Conservation (phyloP, 495 filamentous ascomycete genomes). For the Hyaloscypha finlandica region DNA sequence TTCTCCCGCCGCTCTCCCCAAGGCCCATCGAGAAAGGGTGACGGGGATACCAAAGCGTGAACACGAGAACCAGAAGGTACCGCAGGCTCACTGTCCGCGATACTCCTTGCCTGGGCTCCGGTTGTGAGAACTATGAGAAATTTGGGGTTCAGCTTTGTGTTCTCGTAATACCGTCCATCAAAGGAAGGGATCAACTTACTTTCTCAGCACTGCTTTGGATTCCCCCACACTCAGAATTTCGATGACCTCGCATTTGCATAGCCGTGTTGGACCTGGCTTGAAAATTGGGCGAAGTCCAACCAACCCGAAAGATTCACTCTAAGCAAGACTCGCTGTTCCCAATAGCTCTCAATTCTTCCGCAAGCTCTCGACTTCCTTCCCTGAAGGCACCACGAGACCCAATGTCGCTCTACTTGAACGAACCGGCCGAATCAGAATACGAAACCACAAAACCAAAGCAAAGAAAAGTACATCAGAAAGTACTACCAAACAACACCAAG, state of each 20-base stretch:
- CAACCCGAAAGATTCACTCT: neutral
- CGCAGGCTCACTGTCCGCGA: neutral
- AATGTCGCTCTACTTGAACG: neutral
- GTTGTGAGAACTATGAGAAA: neutral
- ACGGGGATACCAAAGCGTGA: neutral
- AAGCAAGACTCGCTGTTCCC: neutral
- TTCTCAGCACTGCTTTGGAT: neutral
- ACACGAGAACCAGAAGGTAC: neutral
- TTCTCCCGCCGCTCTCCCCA: neutral
- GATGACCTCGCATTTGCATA: neutral
- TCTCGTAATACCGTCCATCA: neutral
- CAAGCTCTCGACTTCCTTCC: neutral
- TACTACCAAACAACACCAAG: neutral
- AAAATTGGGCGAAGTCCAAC: neutral
- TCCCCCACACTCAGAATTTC: neutral
- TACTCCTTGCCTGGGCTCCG: neutral
- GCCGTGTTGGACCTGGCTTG: neutral
- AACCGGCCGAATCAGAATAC: neutral
- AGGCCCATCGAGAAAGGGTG: neutral
- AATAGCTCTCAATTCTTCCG: neutral
- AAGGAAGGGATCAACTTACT: neutral
- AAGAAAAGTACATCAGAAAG: too few species aligned
- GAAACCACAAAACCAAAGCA: too few species aligned
- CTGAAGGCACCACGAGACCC: neutral
- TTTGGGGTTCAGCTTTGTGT: neutral